Evolutionary conservation across 1,139 yeast species (phyloP), one percentile per base, ranked within the genome.

Genomic region (Suhomyces maxii): DNA sequence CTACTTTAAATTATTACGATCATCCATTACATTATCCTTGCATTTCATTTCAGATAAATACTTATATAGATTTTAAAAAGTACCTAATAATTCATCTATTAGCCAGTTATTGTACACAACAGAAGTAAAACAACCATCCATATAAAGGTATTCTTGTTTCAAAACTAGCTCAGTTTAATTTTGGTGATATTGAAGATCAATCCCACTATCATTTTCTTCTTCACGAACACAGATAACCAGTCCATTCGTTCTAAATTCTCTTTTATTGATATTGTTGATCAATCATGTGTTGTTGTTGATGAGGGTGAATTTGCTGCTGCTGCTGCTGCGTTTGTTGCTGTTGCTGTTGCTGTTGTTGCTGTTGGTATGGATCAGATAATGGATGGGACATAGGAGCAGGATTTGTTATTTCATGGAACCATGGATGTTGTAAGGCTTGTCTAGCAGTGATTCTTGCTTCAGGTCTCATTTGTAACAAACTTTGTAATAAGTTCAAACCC

Each of bases 371-470:
- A 43, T 73, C 77, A 12, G 64, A 47, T 54, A 72, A 56, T 38
- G 66, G 72, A 46, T 63, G 72, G 56, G 63, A 57, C 44, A 66
- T 57, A 2, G 76, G 73, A 40, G 64, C 63, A 7, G 79, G 79
- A 49, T 69, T 64, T 43, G 79, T 69, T 37, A 84, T 85, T 60
- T 91, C 97, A 46, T 87, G 87, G 66, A 93, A 91, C 97, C 97
- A 93, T 3, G 96, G 95, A 63, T 91, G 97, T 58, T 86, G 93
- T 56, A 93, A 77, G 2, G 97, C 96, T 64, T 89, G 96, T 54
- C 93, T 80, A 6, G 98, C 97, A 39, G 95, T 83, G 37, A 93
- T 82, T 64, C 99, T 80, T 54, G 83, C 82, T 60, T 91, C 98
- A 2, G 99, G 99, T 58, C 91, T 83, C 85, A 91, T 81, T 65